phyloP scores from a whole-genome alignment of 2,329 filamentous ascomycete genomes.

The Diaporthe longicolla region DNA sequence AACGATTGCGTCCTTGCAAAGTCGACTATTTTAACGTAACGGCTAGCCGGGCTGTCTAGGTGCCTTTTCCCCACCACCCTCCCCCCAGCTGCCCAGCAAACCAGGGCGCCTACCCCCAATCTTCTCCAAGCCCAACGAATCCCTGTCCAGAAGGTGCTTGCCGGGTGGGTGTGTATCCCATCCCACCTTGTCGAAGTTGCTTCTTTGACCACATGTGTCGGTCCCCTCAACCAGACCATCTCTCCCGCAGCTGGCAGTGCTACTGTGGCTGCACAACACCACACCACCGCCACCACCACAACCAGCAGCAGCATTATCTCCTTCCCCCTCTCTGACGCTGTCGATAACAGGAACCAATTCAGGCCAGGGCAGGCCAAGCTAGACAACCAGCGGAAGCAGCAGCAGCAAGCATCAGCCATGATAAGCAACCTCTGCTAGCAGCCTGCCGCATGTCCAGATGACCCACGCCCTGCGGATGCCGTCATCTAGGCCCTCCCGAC shows the following conservation, averaged over 20 bases:
- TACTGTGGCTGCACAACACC: background rate
- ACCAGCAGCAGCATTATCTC: background rate
- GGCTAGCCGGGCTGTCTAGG: background rate
- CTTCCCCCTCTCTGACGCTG: background rate
- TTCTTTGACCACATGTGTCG: slow-evolving; percentile 15
- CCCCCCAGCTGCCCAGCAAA: background rate
- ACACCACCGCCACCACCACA: slow-evolving; percentile 7
- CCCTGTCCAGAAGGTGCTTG: slow-evolving; percentile 30
- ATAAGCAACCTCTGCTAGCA: slow-evolving; percentile 22
- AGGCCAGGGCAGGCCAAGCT: slow-evolving; percentile 1
- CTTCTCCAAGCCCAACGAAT: slow-evolving; percentile 19
- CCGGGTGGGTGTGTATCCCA: slow-evolving; percentile 15
- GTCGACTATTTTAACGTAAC: background rate
- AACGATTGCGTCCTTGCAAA: background rate
- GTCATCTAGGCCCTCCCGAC: slow-evolving; percentile 35
- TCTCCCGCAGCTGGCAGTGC: slow-evolving; percentile 13
- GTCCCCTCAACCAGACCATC: slow-evolving; percentile 4
- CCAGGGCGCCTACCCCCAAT: slow-evolving; percentile 6
- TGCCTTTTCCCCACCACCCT: background rate
- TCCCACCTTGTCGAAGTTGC: slow-evolving; percentile 22
- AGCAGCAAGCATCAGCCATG: slow-evolving; percentile 2
- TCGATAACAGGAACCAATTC: background rate
- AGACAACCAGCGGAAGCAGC: background rate
- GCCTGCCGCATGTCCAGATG: slow-evolving; percentile 31
- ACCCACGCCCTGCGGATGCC: slow-evolving; percentile 38